Evolutionary conservation across 2,329 filamentous ascomycete genomes (phyloP).

Genomic region (Geosmithia putterillii): DNA sequence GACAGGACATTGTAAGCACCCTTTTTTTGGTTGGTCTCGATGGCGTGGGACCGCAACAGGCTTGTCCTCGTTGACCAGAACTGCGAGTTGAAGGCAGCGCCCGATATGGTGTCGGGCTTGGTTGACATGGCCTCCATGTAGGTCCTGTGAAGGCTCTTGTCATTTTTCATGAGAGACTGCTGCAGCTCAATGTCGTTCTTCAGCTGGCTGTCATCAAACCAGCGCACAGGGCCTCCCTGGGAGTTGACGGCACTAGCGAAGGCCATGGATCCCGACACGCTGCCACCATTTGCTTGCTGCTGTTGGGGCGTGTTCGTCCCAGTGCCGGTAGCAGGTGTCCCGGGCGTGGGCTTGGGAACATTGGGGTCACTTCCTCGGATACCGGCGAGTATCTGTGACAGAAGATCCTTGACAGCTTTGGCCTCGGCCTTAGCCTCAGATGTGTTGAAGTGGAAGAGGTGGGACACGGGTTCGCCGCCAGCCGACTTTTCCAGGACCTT

Average conservation of each 20-base stretch:
- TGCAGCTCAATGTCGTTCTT: slow-evolving; percentile 73
- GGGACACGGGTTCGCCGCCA: slow-evolving; percentile 49
- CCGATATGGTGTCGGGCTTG: slow-evolving; percentile 74
- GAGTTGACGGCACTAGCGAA: slow-evolving; percentile 59
- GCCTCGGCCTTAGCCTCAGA: slow-evolving; percentile 70
- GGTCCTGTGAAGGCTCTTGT: slow-evolving; percentile 63
- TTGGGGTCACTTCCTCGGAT: slow-evolving; percentile 44
- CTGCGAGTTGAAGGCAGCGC: slow-evolving; percentile 73
- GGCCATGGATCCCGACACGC: slow-evolving; percentile 58
- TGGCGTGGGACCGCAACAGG: slow-evolving; percentile 78
- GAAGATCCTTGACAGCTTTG: slow-evolving; percentile 68
- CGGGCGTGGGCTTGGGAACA: slow-evolving; percentile 29
- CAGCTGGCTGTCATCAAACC: slow-evolving; percentile 73
- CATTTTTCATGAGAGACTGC: slow-evolving; percentile 75
- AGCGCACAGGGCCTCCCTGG: slow-evolving; percentile 43
- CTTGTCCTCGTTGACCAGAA: slow-evolving; percentile 91
- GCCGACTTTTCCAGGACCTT: slow-evolving; percentile 72
- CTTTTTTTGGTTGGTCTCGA: slow-evolving; percentile 74
- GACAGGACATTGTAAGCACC: slow-evolving; percentile 92
- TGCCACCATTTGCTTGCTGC: slow-evolving; percentile 14
- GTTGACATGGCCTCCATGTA: slow-evolving; percentile 76
- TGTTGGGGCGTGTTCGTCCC: slow-evolving; percentile 6
- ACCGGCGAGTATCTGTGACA: slow-evolving; percentile 66
- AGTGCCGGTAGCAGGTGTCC: slow-evolving; percentile 13
- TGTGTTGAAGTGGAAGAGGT: slow-evolving; percentile 86